These are phyloP conservation scores for Chionographis japonica DNA, from an alignment of 106 monocot genomes.

Conservation along the genomic window DNA sequence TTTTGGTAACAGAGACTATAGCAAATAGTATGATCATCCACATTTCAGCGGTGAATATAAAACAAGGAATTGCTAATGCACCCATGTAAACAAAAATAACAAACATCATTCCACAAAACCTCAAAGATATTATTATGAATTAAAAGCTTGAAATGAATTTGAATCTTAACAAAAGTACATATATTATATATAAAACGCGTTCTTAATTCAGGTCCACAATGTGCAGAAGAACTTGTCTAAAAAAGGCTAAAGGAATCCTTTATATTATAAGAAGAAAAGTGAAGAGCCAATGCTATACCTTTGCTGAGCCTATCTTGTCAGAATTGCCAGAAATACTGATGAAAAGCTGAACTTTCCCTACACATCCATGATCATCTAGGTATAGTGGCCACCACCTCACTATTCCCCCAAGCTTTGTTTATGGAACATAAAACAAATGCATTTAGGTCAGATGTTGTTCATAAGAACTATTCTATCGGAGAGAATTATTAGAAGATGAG, in stretches of 20 bases:
- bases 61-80: neutral
- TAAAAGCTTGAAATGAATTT: no score
- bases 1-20: neutral
- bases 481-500: neutral
- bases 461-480: neutral
- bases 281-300: conserved; percentile 29
- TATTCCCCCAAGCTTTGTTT: conserved; percentile 41
- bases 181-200: no score
- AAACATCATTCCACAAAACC: no score
- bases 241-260: no score
- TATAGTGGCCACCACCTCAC: conserved; percentile 81
- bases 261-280: neutral
- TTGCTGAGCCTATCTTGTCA: conserved; percentile 37
- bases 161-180: no score
- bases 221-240: no score
- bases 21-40: neutral
- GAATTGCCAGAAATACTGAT: conserved; percentile 40
- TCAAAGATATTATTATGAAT: no score
- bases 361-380: conserved; percentile 46
- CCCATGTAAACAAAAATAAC: no score
- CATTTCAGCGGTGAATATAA: neutral
- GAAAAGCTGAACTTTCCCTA: conserved; percentile 78
- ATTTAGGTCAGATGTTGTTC: neutral
- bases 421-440: neutral
- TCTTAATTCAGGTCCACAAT: no score